Percentiles rank a stretch among this genome's conserved stretches.
These are phyloP conservation scores for Tuctoria greenei DNA, from an alignment of 176 grass and related monocot species.

Conservation along the genomic window DNA sequence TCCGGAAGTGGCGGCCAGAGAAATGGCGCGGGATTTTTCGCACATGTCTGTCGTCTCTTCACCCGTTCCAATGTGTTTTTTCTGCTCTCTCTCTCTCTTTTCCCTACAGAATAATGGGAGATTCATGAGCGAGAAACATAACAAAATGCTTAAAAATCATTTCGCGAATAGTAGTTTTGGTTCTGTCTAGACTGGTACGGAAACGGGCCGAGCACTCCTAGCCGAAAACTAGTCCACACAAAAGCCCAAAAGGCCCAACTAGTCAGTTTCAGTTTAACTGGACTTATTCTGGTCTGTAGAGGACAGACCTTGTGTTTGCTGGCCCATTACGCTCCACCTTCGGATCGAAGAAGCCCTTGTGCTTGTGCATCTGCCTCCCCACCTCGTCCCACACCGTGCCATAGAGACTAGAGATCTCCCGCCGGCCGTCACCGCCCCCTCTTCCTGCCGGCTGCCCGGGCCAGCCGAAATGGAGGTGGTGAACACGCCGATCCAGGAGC, in stretches of 20 bases:
- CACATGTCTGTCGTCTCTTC: background rate
- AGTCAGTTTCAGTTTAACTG: background rate
- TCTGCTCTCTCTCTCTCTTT: background rate
- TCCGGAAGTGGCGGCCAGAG: background rate
- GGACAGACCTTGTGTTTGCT: background rate
- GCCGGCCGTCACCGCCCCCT: too few species aligned
- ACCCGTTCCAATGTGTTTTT: background rate
- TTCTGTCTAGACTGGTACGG: too few species aligned
- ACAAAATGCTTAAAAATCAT: background rate
- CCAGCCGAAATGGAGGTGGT: constrained; percentile 26
- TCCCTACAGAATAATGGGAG: background rate
- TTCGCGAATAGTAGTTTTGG: background rate
- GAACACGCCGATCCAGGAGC: constrained; percentile 67
- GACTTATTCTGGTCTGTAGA: background rate
- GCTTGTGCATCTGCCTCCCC: too few species aligned
- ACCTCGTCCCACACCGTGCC: background rate
- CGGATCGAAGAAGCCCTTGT: background rate
- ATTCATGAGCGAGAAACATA: background rate
- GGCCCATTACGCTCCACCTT: background rate
- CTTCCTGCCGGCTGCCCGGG: background rate
- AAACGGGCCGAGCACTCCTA: background rate
- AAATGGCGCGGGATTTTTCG: background rate
- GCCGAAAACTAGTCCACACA: too few species aligned
- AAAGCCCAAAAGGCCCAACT: too few species aligned
- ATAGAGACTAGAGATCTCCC: constrained; percentile 6